Conservation (phyloP, 192 early-diverging fungal species). For the Mortierella alpina region DNA sequence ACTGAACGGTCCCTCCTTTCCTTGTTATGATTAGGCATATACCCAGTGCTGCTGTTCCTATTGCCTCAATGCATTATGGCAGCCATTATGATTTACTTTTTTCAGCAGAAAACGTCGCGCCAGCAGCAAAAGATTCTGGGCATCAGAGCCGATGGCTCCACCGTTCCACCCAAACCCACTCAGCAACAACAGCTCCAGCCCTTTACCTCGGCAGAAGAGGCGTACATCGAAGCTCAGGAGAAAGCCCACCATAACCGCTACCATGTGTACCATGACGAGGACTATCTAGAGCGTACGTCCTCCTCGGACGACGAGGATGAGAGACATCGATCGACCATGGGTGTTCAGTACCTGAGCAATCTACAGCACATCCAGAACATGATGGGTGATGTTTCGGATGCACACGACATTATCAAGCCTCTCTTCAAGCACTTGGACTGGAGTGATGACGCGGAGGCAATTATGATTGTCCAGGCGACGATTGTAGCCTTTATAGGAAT, state of each 20-base stretch:
- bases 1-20: neutral
- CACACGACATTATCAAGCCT: slow-evolving; percentile 58
- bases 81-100: slow-evolving; percentile 62
- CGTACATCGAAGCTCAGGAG: slow-evolving; percentile 31
- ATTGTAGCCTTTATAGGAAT: slow-evolving; percentile 51
- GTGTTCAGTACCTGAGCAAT: slow-evolving; percentile 74
- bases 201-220: slow-evolving; percentile 11
- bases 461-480: slow-evolving; percentile 55
- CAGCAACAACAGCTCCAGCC: neutral
- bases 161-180: neutral
- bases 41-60: slow-evolving; percentile 65
- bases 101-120: slow-evolving; percentile 57
- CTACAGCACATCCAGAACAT: slow-evolving; percentile 82
- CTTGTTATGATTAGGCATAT: slow-evolving; percentile 57
- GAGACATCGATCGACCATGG: slow-evolving; percentile 30
- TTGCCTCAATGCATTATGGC: slow-evolving; percentile 65
- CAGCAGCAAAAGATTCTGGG: slow-evolving; percentile 38
- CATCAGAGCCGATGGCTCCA: slow-evolving; percentile 14
- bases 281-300: slow-evolving; percentile 30
- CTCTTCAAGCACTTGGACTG: slow-evolving; percentile 63
- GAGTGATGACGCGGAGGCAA: slow-evolving; percentile 59
- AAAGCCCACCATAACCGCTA: slow-evolving; percentile 33
- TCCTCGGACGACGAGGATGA: slow-evolving; percentile 33
- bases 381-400: slow-evolving; percentile 71
- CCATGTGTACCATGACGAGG: slow-evolving; percentile 46